phyloP scores from a whole-genome alignment of 2,329 filamentous ascomycete genomes.

The Zelopaecilomyces penicillatus region DNA sequence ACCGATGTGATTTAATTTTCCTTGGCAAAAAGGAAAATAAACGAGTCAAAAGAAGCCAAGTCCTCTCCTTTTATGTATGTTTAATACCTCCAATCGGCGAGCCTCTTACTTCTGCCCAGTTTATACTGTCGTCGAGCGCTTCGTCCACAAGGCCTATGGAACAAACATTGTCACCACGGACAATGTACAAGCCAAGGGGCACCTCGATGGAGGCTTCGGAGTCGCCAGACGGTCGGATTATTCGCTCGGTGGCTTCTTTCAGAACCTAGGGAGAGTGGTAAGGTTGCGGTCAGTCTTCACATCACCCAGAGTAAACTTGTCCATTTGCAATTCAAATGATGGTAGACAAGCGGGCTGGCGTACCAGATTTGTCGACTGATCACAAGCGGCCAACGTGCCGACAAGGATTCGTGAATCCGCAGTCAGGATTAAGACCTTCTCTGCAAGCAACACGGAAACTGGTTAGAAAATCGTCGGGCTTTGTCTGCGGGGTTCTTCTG shows the following conservation, averaged over 20 bases:
- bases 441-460: constrained; percentile 37
- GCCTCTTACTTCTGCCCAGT: constrained; percentile 87
- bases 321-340: background rate
- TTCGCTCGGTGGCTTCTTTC: constrained; percentile 73
- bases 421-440: constrained; percentile 86
- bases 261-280: constrained; percentile 50
- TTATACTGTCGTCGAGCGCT: constrained; percentile 77
- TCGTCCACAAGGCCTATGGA: constrained; percentile 86
- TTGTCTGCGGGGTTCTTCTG: constrained; percentile 2
- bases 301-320: background rate
- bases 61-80: constrained; percentile 42
- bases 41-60: background rate
- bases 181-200: constrained; percentile 79
- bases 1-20: no score
- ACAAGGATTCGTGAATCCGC: constrained; percentile 82
- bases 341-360: constrained; percentile 10
- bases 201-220: constrained; percentile 72
- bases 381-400: constrained; percentile 75
- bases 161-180: constrained; percentile 90
- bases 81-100: constrained; percentile 78
- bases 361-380: constrained; percentile 85
- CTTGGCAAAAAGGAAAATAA: background rate
- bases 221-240: constrained; percentile 81
- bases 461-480: background rate
- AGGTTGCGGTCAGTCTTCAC: constrained; percentile 10